Evolutionary conservation across 345 rosid species (phyloP), one percentile per base, ranked within the genome.

Genomic region (Pistacia atlantica): DNA sequence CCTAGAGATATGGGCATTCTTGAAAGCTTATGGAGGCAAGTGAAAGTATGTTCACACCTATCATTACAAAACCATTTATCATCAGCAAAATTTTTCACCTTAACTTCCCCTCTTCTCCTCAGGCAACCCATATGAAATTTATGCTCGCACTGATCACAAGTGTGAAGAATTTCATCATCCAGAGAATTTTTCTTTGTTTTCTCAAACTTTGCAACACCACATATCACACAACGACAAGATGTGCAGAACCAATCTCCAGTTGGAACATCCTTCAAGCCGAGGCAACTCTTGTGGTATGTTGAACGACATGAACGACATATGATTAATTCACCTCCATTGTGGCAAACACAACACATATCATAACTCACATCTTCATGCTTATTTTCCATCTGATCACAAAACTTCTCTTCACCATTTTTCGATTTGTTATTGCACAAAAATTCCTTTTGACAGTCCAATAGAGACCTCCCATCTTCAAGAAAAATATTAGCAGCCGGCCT

Each of bases 261-360:
- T 0, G 98, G 94, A 65, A 87, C 58, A 75, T 10, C 86, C 79
- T 79, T 31, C 28, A 92, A 61, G 20, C 91, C 88, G 7, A 92
- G 75, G 74, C 97, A 90, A 22, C 14, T 56, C 22, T 31, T 31
- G 45, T 88, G 88, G 80, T 77, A 87, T 8, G 81, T 64, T 10
- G 90, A 78, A 38, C 89, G 88, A 77, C 97, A 92, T 11, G 72
- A 80, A 71, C 86, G 87, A 72, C 97, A 90, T 8, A 88, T 81
- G 69, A 90, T 62, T 10, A 92, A 80, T 0, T 87, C 86, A 52
- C 93, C 92, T 16, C 87, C 91, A 28, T 28, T 42, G 17, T 81
- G 87, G 71, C 97, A 88, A 18, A 77, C 77, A 56, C 80, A 78
- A 35, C 88, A 86, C 8, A 77, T 61, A 3, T 56, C 77, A 51